Conservation (phyloP, 1,284 basidiomycete species). For the Apiotrichum gracile region DNA sequence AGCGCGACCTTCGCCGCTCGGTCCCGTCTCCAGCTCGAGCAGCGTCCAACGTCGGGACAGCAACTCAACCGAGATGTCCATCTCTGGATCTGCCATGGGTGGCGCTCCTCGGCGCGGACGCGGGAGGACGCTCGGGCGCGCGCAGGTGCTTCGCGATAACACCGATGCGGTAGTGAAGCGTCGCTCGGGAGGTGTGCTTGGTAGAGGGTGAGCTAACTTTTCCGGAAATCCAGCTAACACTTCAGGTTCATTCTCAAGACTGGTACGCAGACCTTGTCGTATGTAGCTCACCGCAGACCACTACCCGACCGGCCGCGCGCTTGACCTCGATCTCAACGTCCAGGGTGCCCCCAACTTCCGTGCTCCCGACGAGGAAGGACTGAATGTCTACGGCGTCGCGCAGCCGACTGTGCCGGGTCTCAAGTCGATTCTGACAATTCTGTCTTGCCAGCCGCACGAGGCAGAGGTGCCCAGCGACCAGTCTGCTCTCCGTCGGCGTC, state of each 20-base stretch:
- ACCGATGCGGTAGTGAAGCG: conserved; percentile 69
- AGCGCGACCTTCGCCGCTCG: too few species aligned
- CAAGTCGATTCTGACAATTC: conserved; percentile 80
- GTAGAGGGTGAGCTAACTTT: conserved; percentile 53
- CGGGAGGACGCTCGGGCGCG: conserved; percentile 24
- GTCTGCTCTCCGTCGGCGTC: conserved; percentile 10
- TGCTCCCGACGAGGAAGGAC: conserved; percentile 63
- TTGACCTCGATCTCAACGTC: conserved; percentile 85
- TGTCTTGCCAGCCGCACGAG: conserved; percentile 62
- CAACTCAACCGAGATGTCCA: too few species aligned
- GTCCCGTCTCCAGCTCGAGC: too few species aligned
- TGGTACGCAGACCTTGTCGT: conserved; percentile 33
- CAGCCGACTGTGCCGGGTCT: conserved; percentile 93
- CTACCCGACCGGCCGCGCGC: conserved; percentile 76
- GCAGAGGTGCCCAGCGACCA: neutral
- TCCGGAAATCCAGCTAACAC: neutral
- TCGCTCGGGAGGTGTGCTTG: conserved; percentile 77
- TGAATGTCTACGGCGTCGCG: conserved; percentile 88
- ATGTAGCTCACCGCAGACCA: conserved; percentile 53
- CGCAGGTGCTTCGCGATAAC: conserved; percentile 33
- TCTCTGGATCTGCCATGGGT: too few species aligned
- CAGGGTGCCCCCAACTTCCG: conserved; percentile 93
- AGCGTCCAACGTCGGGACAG: too few species aligned
- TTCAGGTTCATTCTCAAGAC: conserved; percentile 79
- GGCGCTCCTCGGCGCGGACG: neutral